A percentile compares a stretch with the other conserved stretches of the same genome.
Evolutionary conservation across 345 rosid species (phyloP).

Genomic region (Populus davidiana): DNA sequence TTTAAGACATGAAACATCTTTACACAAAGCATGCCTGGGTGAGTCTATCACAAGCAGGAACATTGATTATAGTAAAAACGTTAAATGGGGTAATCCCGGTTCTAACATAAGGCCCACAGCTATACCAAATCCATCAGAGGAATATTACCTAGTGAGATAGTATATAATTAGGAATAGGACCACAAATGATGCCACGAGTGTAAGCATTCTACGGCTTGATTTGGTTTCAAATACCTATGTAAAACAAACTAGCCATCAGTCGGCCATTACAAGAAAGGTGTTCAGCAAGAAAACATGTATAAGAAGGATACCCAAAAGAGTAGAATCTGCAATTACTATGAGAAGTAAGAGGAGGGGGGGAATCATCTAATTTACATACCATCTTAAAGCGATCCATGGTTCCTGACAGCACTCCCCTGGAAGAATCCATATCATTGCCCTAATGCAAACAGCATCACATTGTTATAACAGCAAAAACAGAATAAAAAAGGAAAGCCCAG

Average conservation of each 20-base stretch:
- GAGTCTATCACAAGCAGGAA: slow-evolving; percentile 21
- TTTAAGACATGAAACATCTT: slow-evolving; percentile 18
- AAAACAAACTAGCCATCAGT: slow-evolving; percentile 11
- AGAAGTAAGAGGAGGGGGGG: neutral
- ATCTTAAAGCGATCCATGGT: slow-evolving; percentile 93
- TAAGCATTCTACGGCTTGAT: slow-evolving; percentile 84
- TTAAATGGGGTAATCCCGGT: slow-evolving; percentile 19
- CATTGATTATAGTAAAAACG: slow-evolving; percentile 19
- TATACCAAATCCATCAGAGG: slow-evolving; percentile 4
- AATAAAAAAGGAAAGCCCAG: neutral
- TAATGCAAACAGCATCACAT: slow-evolving; percentile 26
- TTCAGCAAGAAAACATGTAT: neutral
- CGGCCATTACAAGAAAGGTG: neutral
- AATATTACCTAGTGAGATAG: slow-evolving; percentile 67
- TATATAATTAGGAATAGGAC: slow-evolving; percentile 77
- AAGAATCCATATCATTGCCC: slow-evolving; percentile 97
- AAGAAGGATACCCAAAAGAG: neutral
- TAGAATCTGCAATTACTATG: slow-evolving; percentile 3
- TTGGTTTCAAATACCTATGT: slow-evolving; percentile 83
- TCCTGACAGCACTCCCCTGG: slow-evolving; percentile 85
- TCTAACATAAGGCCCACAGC: slow-evolving; percentile 14
- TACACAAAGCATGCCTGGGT: slow-evolving; percentile 23
- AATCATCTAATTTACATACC: slow-evolving; percentile 36
- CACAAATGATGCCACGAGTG: slow-evolving; percentile 81
- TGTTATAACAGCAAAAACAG: slow-evolving; percentile 16